Base-by-base conservation (phyloP, 805 yeast genomes). In the Groenewaldozyma salmanticensis region DNA sequence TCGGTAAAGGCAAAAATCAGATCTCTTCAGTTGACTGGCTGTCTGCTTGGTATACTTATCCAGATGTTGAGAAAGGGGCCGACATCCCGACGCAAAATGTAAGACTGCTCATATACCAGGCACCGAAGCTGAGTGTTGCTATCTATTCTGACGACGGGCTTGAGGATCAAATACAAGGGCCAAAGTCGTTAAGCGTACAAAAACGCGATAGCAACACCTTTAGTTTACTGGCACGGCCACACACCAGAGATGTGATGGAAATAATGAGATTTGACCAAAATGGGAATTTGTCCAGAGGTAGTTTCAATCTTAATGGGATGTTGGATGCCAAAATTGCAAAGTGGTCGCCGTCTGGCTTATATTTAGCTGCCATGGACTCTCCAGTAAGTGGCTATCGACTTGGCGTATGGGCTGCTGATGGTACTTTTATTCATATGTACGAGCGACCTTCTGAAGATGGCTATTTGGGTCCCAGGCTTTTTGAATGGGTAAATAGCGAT, bases 131-230 rank as follows among this genome's bases (percentile, higher is more conserved):
- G 21, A 24, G 22, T 9, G 48, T 37, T 2, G 13, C 39, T n/a
- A 21, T 50, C 5, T 48, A 51, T 51, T 40, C 51, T 11, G 42
- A 52, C 11, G 48, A 48, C 37, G 52, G 51, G 4, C 11, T 40
- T 15, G 53, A 50, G 19, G 31, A 35, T n/a, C 43, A 39, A n/a
- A 15, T 48, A 18, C 17, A 27, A 4, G 42, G 24, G 20, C 50
- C 50, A 5, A 50, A 48, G 27, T 2, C 20, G 27, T 6, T 43
- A 31, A 20, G 29, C n/a, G 6, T 38, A 15, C 5, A 38, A 5
- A 29, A 32, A 4, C 31, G 22, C 3, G 33, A 20, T 19, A 15
- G 17, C 27, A 33, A 24, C 32, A 2, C 27, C 13, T 39, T 45
- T 19, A 37, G 48, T 9, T 35, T 42, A 4, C 31, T 49, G 7